Evolutionary conservation across 1,284 basidiomycete genomes (phyloP), one percentile per base, ranked within the genome.

Genomic region (Naganishia sp.): DNA sequence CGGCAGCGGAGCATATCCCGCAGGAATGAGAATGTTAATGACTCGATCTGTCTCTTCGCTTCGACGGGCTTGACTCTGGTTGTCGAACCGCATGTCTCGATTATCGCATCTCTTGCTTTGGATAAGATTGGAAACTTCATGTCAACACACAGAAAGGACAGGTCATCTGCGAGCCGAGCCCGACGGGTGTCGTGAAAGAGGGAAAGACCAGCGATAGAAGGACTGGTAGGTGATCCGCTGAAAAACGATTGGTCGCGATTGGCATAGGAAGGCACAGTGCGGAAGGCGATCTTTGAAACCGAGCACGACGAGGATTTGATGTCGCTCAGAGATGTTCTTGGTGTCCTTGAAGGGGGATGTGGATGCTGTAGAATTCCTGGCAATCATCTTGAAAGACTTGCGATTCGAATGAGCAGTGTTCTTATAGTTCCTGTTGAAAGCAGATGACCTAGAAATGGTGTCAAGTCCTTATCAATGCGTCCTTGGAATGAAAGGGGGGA

Each of bases 201-300:
- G 13, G 57, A 61, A 11, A 61, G 57, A 25, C 57, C 57, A 48
- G 57, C 44, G 21, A 61, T n/a, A 33, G 57, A 61, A 33, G 57
- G 33, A 11, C 25, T 16, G 6, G 33, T 28, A n/a, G 57, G 39
- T 11, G 36, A 49, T 15, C 46, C 48, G 16, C 11, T 21, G 33
- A 42, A 42, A 15, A 61, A 25, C 18, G 57, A 48, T 25, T 36
- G 49, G 31, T 31, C 39, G 1, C 48, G 48, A 16, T 39, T 18
- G n/a, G 25, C 18, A 31, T 33, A 42, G 2, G 15, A 46, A 4
- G 49, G 25, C 36, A 39, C 3, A 13, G 7, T 39, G 10, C 36
- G 36, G 9, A 9, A 39, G 36, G 13, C 36, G 36, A 39, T 39
- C 36, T 39, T 55, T 55, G 54, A 18, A 18, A 33, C 6, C 7